Evolutionary conservation across 75 land plant species (phyloP).

Genomic region (Picea sitchensis): DNA sequence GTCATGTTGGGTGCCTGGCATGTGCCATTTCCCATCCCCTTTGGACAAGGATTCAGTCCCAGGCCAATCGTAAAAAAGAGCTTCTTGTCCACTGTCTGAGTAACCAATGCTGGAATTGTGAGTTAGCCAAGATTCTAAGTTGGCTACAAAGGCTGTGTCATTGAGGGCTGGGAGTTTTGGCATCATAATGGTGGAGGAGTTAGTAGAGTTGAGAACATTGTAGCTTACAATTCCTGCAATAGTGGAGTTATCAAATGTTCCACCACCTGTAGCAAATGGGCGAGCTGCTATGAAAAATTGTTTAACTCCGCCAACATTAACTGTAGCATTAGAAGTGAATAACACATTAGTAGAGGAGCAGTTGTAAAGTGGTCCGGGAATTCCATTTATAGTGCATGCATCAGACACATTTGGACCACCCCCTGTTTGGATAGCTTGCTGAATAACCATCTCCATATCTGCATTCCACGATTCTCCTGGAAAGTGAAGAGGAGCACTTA

Average conservation of each 20-base stretch:
- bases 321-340: slow-evolving; percentile 25
- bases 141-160: slow-evolving; percentile 22
- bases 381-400: slow-evolving; percentile 39
- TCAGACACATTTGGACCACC: slow-evolving; percentile 32
- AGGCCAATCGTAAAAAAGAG: slow-evolving; percentile 50
- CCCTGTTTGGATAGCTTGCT: slow-evolving; percentile 16
- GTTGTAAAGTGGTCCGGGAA: slow-evolving; percentile 40
- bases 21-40: slow-evolving; percentile 3
- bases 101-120: slow-evolving; percentile 32
- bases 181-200: not conserved
- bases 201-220: not conserved
- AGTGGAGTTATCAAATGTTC: slow-evolving; percentile 40
- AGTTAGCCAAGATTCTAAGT: slow-evolving; percentile 29
- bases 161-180: slow-evolving; percentile 41
- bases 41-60: slow-evolving; percentile 28
- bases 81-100: slow-evolving; percentile 28
- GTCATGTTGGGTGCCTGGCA: slow-evolving; percentile 36
- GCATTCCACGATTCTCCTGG: slow-evolving; percentile 13
- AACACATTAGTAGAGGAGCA: slow-evolving; percentile 31
- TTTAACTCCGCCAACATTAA: slow-evolving; percentile 12
- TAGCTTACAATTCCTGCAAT: slow-evolving; percentile 26
- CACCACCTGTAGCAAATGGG: slow-evolving; percentile 24
- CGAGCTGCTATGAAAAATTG: slow-evolving; percentile 26
- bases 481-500: not conserved
- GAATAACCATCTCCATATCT: slow-evolving; percentile 1